Evolutionary conservation across 2,329 filamentous ascomycete genomes (phyloP).

Genomic region (Cladosporium halotolerans): DNA sequence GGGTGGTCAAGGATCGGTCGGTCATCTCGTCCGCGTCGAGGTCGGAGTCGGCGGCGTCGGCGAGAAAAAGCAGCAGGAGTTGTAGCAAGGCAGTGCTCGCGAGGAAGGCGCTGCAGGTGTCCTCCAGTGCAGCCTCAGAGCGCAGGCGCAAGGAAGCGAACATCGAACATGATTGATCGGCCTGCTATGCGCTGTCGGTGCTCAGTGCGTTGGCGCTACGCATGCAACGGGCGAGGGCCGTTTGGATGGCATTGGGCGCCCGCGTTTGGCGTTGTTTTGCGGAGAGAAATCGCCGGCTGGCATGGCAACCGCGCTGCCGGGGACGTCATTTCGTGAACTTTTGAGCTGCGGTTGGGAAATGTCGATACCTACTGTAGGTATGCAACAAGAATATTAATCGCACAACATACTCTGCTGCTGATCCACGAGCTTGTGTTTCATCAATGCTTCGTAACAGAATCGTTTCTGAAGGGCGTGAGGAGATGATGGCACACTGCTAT

Average conservation of each 20-base stretch:
- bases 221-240: conserved; percentile 5
- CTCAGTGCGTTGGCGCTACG: conserved; percentile 9
- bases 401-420: no score
- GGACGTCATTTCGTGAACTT: no score
- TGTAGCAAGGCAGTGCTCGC: background rate
- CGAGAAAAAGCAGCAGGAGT: background rate
- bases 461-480: no score
- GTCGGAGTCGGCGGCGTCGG: background rate
- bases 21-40: conserved; percentile 2
- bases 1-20: conserved; percentile 8
- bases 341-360: no score
- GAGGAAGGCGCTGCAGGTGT: conserved; percentile 16
- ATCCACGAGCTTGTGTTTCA: no score
- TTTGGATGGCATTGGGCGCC: background rate
- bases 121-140: conserved; percentile 14
- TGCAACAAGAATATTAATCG: no score
- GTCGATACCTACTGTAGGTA: no score
- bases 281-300: background rate
- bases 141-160: conserved; percentile 16
- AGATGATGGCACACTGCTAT: no score
- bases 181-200: conserved; percentile 3
- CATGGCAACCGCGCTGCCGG: no score
- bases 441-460: no score
- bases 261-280: background rate
- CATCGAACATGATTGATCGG: conserved; percentile 16